These are phyloP conservation scores for Epicoccum sorghinum DNA, from an alignment of 2,329 filamentous ascomycete species.

Conservation along the genomic window DNA sequence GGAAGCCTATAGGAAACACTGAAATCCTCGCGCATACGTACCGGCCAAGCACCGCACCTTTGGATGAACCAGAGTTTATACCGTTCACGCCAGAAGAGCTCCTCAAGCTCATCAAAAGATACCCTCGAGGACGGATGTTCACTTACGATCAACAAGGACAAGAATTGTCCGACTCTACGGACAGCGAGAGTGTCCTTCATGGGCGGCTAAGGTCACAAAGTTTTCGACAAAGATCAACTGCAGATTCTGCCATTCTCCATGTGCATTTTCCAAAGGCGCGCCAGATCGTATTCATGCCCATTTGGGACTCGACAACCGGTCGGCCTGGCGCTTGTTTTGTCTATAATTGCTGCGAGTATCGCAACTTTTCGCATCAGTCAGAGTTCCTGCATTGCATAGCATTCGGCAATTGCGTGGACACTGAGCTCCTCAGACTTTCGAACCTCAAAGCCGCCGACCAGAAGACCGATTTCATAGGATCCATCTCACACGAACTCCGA, in stretches of 20 bases:
- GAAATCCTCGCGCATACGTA: slow-evolving; percentile 49
- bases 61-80: slow-evolving; percentile 48
- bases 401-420: slow-evolving; percentile 40
- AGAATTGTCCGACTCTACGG: slow-evolving; percentile 8
- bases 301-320: slow-evolving; percentile 30
- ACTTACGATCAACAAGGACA: slow-evolving; percentile 14
- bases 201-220: background rate
- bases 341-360: slow-evolving; percentile 39
- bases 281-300: slow-evolving; percentile 27
- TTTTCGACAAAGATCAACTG: slow-evolving; percentile 33
- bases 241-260: slow-evolving; percentile 25
- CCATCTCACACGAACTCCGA: slow-evolving; percentile 59
- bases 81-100: slow-evolving; percentile 51
- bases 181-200: background rate
- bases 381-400: slow-evolving; percentile 14
- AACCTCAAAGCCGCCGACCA: slow-evolving; percentile 41
- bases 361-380: slow-evolving; percentile 18
- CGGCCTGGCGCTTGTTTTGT: slow-evolving; percentile 22
- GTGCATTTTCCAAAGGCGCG: slow-evolving; percentile 12
- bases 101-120: slow-evolving; percentile 37
- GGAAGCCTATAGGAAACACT: slow-evolving; percentile 38
- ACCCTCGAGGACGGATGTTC: slow-evolving; percentile 14
- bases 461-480: slow-evolving; percentile 58
- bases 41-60: slow-evolving; percentile 17
- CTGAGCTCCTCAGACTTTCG: slow-evolving; percentile 50